Evolutionary conservation across 2,329 filamentous ascomycete species (phyloP), one percentile per base, ranked within the genome.

Genomic region (Aciculosporium take): DNA sequence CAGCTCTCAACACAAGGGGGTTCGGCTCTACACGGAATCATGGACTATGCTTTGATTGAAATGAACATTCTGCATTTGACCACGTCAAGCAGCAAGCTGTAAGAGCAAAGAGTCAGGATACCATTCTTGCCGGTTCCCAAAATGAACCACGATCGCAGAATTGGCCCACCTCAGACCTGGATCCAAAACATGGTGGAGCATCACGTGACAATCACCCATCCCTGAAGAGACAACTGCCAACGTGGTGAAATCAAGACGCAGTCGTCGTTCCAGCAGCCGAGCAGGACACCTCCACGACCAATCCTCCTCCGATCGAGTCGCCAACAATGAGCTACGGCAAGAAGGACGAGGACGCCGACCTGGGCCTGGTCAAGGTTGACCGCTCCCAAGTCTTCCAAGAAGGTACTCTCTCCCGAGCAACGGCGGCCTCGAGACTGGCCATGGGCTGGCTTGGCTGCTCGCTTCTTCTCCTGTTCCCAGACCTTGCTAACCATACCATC

Each of bases 381-480:
- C 82, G 93, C 58, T 95, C 89, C 43, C 87, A 89, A 55, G 91
- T 98, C 51, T 96, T 96, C 65, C 91, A 96, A 71, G 91, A 98
- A 81, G 91, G 91, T 95, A 66, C 59, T 70, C 28, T 18, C 9
- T n/a, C 29, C 18, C 27, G 13, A 39, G 18, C 41, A 41, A 41
- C 39, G 37, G 7, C 32, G n/a, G n/a, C 15, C 12, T 40, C 31
- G 12, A 21, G 25, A 31, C 34, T 33, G 42, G 41, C 36, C 17
- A 18, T 35, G 41, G 4, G 21, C 17, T 15, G 21, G 18, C n/a
- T n/a, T n/a, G 20, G 24, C 23, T 30, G 17, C 17, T 17, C 12
- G 17, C 15, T 31, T 25, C 18, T 17, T 34, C 17, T 35, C 33
- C 17, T 27, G 28, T 23, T 27, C 24, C 24, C 37, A 15, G 6